These are phyloP conservation scores for Pelargonium myrrhifolium DNA, from an alignment of 441 rosid genomes.

Conservation along the genomic window DNA sequence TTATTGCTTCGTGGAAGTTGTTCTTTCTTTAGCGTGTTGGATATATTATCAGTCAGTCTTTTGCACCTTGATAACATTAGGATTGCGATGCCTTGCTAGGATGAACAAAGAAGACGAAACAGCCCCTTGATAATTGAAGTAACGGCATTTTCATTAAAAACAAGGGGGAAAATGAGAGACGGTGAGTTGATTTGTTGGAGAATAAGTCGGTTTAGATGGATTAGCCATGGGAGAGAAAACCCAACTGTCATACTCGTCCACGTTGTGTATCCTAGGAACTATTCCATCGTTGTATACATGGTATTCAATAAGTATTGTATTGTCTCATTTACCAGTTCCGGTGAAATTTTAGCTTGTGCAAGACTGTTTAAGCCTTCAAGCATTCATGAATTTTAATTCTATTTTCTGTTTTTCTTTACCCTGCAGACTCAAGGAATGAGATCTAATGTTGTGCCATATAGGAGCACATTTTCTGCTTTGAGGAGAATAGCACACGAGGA, in stretches of 20 bases:
- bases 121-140: neutral
- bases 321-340: too few species aligned
- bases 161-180: neutral
- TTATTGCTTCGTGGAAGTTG: neutral
- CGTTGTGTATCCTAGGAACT: neutral
- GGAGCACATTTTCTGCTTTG: slow-evolving; percentile 48
- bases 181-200: neutral
- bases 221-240: neutral
- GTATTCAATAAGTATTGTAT: too few species aligned
- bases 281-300: too few species aligned
- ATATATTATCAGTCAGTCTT: neutral
- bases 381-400: neutral
- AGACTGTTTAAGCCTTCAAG: slow-evolving; percentile 6
- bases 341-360: neutral
- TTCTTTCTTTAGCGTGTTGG: neutral
- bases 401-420: slow-evolving; percentile 12
- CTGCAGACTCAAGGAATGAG: slow-evolving; percentile 59
- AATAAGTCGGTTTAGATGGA: neutral
- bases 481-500: slow-evolving; percentile 54
- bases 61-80: neutral
- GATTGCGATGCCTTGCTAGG: neutral
- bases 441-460: slow-evolving; percentile 42
- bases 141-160: neutral
- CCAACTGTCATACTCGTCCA: neutral
- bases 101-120: neutral